Evolutionary conservation across 768 basidiomycete genomes (phyloP).

Genomic region (Leucocoprinus leucothites): DNA sequence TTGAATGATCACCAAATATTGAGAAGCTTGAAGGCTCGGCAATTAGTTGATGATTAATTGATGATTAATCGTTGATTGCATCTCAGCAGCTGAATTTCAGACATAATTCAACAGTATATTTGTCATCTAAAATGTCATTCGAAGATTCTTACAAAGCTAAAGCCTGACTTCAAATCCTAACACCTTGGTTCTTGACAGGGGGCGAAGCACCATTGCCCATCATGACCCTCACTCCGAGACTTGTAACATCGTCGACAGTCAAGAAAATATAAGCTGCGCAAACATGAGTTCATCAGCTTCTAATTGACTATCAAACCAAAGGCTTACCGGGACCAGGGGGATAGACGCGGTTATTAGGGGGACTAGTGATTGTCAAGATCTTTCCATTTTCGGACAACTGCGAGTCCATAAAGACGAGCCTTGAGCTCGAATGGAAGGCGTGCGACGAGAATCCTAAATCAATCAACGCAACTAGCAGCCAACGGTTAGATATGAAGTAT

Average conservation of each 20-base stretch:
- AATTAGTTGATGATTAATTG: too few relatives aligned
- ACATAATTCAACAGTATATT: too few relatives aligned
- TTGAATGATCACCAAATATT: too few relatives aligned
- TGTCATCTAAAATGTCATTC: background rate
- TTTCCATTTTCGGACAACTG: conserved; percentile 27
- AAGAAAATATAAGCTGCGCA: conserved; percentile 25
- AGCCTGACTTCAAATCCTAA: conserved; percentile 14
- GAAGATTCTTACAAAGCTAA: background rate
- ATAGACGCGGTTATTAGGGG: conserved; percentile 33
- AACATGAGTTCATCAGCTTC: background rate
- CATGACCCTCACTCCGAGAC: conserved; percentile 34
- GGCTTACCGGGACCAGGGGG: conserved; percentile 36
- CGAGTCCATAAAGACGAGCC: conserved; percentile 34
- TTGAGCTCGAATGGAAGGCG: conserved; percentile 36
- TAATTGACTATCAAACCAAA: background rate
- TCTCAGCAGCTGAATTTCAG: too few relatives aligned
- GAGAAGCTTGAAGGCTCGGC: too few relatives aligned
- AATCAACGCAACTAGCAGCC: conserved; percentile 30
- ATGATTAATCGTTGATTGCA: too few relatives aligned
- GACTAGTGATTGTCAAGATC: conserved; percentile 30
- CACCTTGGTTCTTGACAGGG: conserved; percentile 32
- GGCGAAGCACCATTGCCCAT: conserved; percentile 37
- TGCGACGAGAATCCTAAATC: conserved; percentile 43
- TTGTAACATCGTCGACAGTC: conserved; percentile 32
- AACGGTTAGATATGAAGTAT: background rate